Base-by-base conservation (phyloP, 106 monocot genomes). In the Apostasia shenzhenica region DNA sequence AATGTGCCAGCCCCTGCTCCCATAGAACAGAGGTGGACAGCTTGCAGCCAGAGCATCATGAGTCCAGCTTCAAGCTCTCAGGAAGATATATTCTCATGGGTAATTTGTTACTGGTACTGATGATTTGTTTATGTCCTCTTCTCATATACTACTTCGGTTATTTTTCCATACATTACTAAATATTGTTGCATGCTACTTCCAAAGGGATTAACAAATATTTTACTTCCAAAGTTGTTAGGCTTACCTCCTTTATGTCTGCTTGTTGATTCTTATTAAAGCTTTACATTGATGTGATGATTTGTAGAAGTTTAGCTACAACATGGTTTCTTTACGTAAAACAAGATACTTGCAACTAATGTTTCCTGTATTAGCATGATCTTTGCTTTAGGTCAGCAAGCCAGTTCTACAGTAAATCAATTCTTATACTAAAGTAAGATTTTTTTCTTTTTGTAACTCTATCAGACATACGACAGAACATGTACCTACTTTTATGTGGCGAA, bases 11-110 rank as follows among this genome's bases (percentile, higher is more conserved):
- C 95, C 55, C 95, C 95, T 8, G 92, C 84, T 77, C 95, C 95
- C 46, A 97, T 97, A 70, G 95, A 97, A 70, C 95, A 97, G 73
- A 77, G 95, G 7, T 97, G 95, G 95, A 92, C 92, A 37, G 88
- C 89, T 73, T 26, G 84, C 67, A 97, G 89, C 67, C 76, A 56
- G 70, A 97, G 95, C 48, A 55, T 70, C 9, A 92, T 97, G 92
- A 97, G 92, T 80, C 86, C 89, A 57, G 95, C 95, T 70, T 92
- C 82, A 48, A 97, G 89, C 59, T 70, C 80, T 38, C 59, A 67
- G 53, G 78, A 86, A 70, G 82, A 92, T 65, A 89, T 97, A 72
- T 97, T 97, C 77, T 97, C 86, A 80, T 97, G 95, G 95, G 95
- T 97, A 89, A 76, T 41, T 49, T 49, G 50, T 49, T 48, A 2